Evolutionary conservation across 1,284 basidiomycete species (phyloP).

Genomic region (Ustilago tritici): DNA sequence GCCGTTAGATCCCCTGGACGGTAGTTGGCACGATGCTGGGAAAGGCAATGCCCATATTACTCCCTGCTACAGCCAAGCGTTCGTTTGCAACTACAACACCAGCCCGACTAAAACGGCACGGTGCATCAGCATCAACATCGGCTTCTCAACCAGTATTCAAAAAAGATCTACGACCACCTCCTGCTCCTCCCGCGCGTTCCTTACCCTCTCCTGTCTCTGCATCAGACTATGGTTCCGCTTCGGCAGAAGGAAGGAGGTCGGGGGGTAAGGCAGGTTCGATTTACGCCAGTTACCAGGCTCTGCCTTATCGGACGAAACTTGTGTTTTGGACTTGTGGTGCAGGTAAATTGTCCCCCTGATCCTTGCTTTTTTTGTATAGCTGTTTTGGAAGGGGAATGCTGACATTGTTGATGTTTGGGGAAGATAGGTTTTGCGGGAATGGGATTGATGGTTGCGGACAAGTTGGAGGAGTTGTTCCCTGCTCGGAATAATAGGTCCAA

Average conservation of each 20-base stretch:
- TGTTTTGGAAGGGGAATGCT: not conserved
- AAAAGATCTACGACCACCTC: constrained; percentile 9
- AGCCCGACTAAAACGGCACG: not conserved
- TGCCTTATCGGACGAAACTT: constrained; percentile 40
- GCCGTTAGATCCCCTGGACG: too few relatives aligned
- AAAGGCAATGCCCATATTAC: not conserved
- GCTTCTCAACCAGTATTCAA: constrained; percentile 23
- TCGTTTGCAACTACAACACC: not conserved
- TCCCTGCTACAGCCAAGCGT: not conserved
- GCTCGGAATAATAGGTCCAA: constrained; percentile 29
- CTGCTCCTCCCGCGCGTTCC: constrained; percentile 6
- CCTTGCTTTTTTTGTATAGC: not conserved
- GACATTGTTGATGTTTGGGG: not conserved
- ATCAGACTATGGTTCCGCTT: not conserved
- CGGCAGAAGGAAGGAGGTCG: not conserved
- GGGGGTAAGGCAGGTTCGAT: constrained; percentile 30
- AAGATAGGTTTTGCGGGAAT: constrained; percentile 27
- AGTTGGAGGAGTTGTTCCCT: constrained; percentile 43
- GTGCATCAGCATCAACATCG: not conserved
- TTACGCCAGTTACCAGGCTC: constrained; percentile 10
- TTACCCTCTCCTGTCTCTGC: not conserved
- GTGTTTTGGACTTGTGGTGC: constrained; percentile 43
- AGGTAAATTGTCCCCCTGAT: constrained; percentile 14
- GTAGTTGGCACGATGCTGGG: not conserved
- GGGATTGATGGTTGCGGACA: constrained; percentile 36